These are phyloP conservation scores for Hanseniaspora guilliermondii DNA, from an alignment of 805 yeast species.

Conservation along the genomic window DNA sequence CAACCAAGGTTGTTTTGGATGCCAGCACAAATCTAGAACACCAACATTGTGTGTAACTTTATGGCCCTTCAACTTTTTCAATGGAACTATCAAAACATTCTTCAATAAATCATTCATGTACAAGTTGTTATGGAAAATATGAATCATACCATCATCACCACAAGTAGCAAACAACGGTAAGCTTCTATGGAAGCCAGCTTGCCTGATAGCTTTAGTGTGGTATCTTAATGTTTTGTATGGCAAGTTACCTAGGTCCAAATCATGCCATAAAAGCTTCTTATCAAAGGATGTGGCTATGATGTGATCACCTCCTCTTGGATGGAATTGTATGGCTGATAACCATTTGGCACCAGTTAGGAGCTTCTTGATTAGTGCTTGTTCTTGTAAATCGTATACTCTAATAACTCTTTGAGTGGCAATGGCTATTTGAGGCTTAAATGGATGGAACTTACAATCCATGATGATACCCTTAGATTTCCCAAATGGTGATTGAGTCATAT, in stretches of 20 bases:
- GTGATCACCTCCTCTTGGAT: conserved; percentile 84
- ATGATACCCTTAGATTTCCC: conserved; percentile 83
- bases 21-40: conserved; percentile 82
- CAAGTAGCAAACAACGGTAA: conserved; percentile 90
- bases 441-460: conserved; percentile 95
- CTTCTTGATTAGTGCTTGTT: conserved; percentile 71
- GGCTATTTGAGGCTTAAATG: conserved; percentile 82
- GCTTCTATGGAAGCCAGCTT: conserved; percentile 72
- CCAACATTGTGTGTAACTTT: conserved; percentile 69
- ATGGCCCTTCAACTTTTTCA: conserved; percentile 89
- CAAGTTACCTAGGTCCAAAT: conserved; percentile 71
- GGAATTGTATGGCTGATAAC: conserved; percentile 83
- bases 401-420: conserved; percentile 90
- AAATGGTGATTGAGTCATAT: conserved; percentile 91
- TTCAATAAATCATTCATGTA: conserved; percentile 84
- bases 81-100: conserved; percentile 88
- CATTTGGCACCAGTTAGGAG: conserved; percentile 92
- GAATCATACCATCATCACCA: conserved; percentile 85
- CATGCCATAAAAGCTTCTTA: conserved; percentile 94
- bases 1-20: conserved; percentile 96
- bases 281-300: conserved; percentile 86
- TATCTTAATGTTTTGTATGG: conserved; percentile 93
- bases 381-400: conserved; percentile 79
- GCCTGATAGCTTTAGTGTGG: conserved; percentile 88
- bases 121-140: conserved; percentile 92